Percentiles rank a stretch among this genome's conserved stretches.
Conservation (phyloP, 2,329 filamentous ascomycete species). For the Ilyonectria sp. region DNA sequence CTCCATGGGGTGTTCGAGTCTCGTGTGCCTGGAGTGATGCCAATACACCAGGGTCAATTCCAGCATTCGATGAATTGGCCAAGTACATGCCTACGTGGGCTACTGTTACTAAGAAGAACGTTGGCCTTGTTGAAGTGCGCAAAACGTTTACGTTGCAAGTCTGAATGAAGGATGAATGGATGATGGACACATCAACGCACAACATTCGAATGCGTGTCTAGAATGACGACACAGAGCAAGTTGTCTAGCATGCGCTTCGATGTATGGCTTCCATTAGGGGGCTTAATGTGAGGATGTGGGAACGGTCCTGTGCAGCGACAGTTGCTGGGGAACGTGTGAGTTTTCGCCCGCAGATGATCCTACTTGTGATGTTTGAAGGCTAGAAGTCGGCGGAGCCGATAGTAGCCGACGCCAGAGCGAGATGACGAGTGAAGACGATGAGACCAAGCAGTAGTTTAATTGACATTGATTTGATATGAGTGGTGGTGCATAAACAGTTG, state of each 20-base stretch:
- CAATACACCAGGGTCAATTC: slow-evolving; percentile 80
- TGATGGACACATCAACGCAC: not conserved
- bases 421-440: not conserved
- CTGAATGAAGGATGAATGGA: not conserved
- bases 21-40: slow-evolving; percentile 91
- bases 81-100: slow-evolving; percentile 87
- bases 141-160: slow-evolving; percentile 65
- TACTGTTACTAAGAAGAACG: slow-evolving; percentile 79
- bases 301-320: not conserved
- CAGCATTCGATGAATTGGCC: slow-evolving; percentile 85
- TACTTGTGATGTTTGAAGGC: not conserved
- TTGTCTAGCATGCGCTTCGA: not conserved
- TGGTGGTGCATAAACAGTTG: not conserved
- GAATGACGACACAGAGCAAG: not conserved
- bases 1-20: slow-evolving; percentile 72
- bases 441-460: slow-evolving; percentile 26
- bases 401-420: not conserved
- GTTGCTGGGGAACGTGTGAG: not conserved
- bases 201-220: not conserved
- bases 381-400: not conserved
- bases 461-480: slow-evolving; percentile 5
- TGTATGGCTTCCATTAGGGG: not conserved
- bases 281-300: not conserved
- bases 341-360: not conserved
- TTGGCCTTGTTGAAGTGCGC: slow-evolving; percentile 86